phyloP scores from a whole-genome alignment of 2,329 filamentous ascomycete species.

The Neoascochyta sp. region DNA sequence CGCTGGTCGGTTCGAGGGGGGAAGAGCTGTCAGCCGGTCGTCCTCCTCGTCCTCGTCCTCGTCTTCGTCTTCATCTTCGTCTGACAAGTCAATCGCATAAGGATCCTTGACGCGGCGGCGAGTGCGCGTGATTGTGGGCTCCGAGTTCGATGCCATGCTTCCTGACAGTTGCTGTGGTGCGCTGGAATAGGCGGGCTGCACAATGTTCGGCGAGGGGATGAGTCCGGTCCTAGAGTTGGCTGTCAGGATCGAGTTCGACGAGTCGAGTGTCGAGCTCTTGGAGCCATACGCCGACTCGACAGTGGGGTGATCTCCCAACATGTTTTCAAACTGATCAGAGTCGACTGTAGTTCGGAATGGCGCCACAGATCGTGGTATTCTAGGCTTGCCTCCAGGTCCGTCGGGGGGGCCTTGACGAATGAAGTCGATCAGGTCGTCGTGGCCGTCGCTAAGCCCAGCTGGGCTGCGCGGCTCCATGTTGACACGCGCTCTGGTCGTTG shows the following conservation, averaged over 20 bases:
- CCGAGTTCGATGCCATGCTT: constrained; percentile 29
- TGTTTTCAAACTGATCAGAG: constrained; percentile 65
- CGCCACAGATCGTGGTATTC: constrained; percentile 77
- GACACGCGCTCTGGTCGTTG: constrained; percentile 23
- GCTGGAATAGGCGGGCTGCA: constrained; percentile 38
- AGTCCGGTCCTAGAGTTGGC: constrained; percentile 74
- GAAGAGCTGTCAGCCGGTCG: constrained; percentile 48
- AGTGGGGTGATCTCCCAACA: constrained; percentile 33
- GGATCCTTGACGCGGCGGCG: constrained; percentile 79
- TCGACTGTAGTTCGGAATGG: constrained; percentile 84
- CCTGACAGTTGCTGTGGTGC: constrained; percentile 33
- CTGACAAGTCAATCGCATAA: constrained; percentile 75
- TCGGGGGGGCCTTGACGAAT: constrained; percentile 80
- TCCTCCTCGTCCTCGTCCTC: constrained; percentile 49
- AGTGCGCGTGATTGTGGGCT: constrained; percentile 64
- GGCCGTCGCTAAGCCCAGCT: constrained; percentile 62
- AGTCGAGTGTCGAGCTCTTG: constrained; percentile 34
- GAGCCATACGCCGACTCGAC: constrained; percentile 35
- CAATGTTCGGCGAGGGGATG: constrained; percentile 37
- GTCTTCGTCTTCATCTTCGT: constrained; percentile 44
- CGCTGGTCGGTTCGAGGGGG: constrained; percentile 29
- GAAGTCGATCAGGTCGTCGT: constrained; percentile 87
- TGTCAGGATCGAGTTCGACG: constrained; percentile 53
- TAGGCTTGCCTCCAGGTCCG: constrained; percentile 56
- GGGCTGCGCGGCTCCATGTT: constrained; percentile 62